phyloP scores from a whole-genome alignment of 495 filamentous ascomycete species.

The Xanthoparmelia taractica region DNA sequence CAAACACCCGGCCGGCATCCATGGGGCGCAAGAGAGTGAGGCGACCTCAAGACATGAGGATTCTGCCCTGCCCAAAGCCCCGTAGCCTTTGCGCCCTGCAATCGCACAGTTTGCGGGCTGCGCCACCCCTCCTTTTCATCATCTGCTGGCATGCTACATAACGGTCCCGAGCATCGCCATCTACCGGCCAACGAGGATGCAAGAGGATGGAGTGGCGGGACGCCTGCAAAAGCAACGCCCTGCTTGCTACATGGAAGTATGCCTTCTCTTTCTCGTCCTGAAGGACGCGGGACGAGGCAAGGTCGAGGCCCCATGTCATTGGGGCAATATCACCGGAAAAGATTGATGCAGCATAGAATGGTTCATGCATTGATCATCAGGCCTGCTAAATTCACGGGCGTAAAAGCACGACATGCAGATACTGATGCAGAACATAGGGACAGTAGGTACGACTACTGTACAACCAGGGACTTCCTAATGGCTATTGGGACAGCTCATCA shows the following conservation, averaged over 20 bases:
- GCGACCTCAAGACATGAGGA: background rate
- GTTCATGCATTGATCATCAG: background rate
- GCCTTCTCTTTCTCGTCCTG: background rate
- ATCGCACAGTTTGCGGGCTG: background rate
- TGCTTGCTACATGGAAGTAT: background rate
- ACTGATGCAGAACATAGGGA: constrained; percentile 1
- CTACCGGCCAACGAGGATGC: background rate
- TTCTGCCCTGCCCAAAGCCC: background rate
- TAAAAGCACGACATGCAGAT: constrained; percentile 1
- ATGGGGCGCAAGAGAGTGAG: background rate
- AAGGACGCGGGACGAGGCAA: background rate
- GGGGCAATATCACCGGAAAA: background rate
- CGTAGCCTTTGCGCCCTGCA: background rate
- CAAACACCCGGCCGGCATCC: background rate
- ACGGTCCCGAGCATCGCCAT: background rate
- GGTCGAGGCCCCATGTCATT: background rate
- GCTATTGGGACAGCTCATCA: background rate
- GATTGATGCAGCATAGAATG: background rate
- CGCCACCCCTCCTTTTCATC: background rate
- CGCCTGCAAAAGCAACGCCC: background rate
- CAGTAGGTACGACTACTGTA: background rate
- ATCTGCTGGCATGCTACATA: background rate
- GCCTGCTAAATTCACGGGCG: background rate
- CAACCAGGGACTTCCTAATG: background rate
- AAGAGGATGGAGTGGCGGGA: background rate